phyloP scores from a whole-genome alignment of 2,329 filamentous ascomycete species.

The Westerdykella ornata region DNA sequence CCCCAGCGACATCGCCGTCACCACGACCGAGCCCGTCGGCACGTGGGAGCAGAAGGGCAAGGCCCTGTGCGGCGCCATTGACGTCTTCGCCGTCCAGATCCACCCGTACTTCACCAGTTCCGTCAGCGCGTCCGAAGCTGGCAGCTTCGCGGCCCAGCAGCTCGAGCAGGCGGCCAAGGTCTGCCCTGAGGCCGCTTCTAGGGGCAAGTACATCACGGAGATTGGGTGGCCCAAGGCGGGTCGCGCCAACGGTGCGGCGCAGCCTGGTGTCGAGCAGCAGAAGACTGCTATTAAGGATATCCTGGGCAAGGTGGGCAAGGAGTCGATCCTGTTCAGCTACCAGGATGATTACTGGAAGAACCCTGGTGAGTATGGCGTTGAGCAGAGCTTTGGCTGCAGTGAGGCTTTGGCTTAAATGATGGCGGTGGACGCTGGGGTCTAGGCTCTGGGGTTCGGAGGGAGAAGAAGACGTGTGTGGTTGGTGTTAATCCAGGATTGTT shows the following conservation, averaged over 20 bases:
- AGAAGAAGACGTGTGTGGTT: too few species aligned
- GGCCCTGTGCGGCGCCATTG: conserved; percentile 64
- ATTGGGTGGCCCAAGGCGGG: conserved; percentile 79
- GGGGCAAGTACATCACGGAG: conserved; percentile 76
- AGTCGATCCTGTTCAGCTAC: conserved; percentile 76
- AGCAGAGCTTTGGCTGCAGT: conserved; percentile 71
- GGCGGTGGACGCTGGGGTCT: not conserved
- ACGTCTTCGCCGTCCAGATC: conserved; percentile 77
- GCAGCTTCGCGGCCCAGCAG: conserved; percentile 68
- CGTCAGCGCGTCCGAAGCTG: conserved; percentile 58
- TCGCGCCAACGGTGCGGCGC: conserved; percentile 61
- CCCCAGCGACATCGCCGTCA: conserved; percentile 57
- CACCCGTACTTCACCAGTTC: conserved; percentile 89
- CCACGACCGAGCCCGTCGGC: conserved; percentile 80
- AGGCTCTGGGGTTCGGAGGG: too few species aligned
- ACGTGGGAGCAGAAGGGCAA: conserved; percentile 60
- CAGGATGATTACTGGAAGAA: conserved; percentile 77
- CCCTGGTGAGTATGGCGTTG: conserved; percentile 61
- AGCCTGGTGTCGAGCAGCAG: conserved; percentile 64
- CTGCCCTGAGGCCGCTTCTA: conserved; percentile 54
- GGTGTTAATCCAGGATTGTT: too few species aligned
- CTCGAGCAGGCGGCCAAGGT: conserved; percentile 62
- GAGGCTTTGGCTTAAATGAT: conserved; percentile 42
- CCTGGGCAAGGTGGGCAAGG: conserved; percentile 55
- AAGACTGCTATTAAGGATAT: conserved; percentile 65